Evolutionary conservation across 1,284 basidiomycete genomes (phyloP), one percentile per base, ranked within the genome.

Genomic region (Bjerkandera adusta): DNA sequence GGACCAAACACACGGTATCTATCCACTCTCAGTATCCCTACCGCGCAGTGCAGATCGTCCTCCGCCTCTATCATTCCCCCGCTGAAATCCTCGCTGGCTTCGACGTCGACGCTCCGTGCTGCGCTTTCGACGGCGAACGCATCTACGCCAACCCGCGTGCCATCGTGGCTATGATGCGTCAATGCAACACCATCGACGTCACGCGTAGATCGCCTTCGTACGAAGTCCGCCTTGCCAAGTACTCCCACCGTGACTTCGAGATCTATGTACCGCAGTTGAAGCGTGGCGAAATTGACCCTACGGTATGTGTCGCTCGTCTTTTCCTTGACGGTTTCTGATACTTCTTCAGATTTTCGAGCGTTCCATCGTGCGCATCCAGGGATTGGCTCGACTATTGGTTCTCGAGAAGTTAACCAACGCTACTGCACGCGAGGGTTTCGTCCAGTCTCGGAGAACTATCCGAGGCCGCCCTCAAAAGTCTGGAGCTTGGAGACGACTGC

Each of bases 1-100:
- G 79, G 32, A 80, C 78, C 42, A 81, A 77, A 61, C 76, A 83
- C 53, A 78, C 79, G 0, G 67, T 81, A 33, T 81, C 79, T 7
- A 81, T 83, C 54, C 74, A 82, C 57, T 79, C 76, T 18, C 79
- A 81, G 67, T 81, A 79, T 56, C 79, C 79, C 0, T 80, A 80
- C 53, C 75, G 79, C 24, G 71, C 72, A 11, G 67, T 82, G n/a
- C 79, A 81, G 58, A 79, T 82, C 46, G 71, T 80, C 4, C 63
- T 81, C 12, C 72, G 78, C 20, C 63, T 82, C 2, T 82, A 81
- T 52, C 63, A 61, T n/a, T 79, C 77, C 25, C 79, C 79, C 8
- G 77, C 78, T 1, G 81, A 83, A 57, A 71, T 82, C 44, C 66
- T 83, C 1, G 76, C 79, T 3, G 79, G 79, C 4, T 83, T 83